Conservation (phyloP, 768 basidiomycete genomes). For the Tulasnella sp. region DNA sequence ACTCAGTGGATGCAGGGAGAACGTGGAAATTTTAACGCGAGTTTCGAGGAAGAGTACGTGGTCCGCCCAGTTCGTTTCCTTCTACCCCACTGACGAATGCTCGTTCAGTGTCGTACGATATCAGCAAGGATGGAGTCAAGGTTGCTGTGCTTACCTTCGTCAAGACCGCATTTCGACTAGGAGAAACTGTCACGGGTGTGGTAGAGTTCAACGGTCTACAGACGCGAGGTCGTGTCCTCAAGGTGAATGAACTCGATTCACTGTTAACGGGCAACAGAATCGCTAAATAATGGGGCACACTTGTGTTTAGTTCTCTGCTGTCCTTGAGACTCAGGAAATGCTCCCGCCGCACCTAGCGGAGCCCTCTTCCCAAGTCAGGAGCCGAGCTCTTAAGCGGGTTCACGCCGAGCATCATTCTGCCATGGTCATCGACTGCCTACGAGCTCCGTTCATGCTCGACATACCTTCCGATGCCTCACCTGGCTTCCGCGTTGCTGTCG, state of each 20-base stretch:
- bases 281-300: neutral
- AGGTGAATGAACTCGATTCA: slow-evolving; percentile 41
- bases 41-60: slow-evolving; percentile 78
- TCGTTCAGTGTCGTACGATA: slow-evolving; percentile 78
- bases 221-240: slow-evolving; percentile 69
- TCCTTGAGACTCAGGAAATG: slow-evolving; percentile 82
- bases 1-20: slow-evolving; percentile 59
- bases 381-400: slow-evolving; percentile 52
- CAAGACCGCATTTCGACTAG: slow-evolving; percentile 83
- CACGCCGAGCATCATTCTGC: slow-evolving; percentile 83
- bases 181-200: slow-evolving; percentile 85
- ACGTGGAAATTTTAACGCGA: slow-evolving; percentile 83
- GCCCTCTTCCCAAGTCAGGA: slow-evolving; percentile 22
- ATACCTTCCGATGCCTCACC: slow-evolving; percentile 90
- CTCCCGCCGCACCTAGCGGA: slow-evolving; percentile 52
- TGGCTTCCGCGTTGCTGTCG: slow-evolving; percentile 53
- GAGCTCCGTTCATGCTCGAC: slow-evolving; percentile 81
- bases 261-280: neutral
- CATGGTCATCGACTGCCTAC: slow-evolving; percentile 60
- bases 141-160: slow-evolving; percentile 89
- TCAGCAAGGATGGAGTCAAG: slow-evolving; percentile 82
- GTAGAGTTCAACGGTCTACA: slow-evolving; percentile 73
- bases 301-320: slow-evolving; percentile 64
- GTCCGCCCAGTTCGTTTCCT: neutral
- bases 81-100: neutral